phyloP scores from a whole-genome alignment of 371 early-diverging fungal species.

The Phascolomyces articulosus region DNA sequence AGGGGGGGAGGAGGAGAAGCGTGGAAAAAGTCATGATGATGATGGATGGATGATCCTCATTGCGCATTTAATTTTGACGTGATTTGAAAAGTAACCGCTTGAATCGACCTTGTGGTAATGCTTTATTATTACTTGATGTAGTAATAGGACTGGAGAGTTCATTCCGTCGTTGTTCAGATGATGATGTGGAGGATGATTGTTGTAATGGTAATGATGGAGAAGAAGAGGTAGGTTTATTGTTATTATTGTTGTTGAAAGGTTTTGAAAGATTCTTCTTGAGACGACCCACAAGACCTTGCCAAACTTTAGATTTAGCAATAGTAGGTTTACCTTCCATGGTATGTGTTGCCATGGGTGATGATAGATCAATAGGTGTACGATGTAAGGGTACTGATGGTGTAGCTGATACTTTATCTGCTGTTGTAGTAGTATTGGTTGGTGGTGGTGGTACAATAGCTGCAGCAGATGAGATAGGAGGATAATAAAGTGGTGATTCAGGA shows the following conservation, averaged over 20 bases:
- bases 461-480: background rate
- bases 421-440: no score
- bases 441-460: no score
- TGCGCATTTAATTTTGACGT: background rate
- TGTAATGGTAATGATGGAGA: background rate
- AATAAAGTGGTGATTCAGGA: background rate
- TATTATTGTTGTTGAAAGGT: background rate
- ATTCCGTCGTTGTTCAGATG: no score
- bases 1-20: no score
- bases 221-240: no score
- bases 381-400: background rate
- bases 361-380: no score
- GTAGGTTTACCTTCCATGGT: conserved; percentile 2
- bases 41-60: no score
- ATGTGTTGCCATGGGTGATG: background rate
- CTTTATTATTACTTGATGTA: background rate
- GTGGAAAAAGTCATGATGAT: no score
- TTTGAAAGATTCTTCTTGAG: conserved; percentile 5
- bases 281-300: conserved; percentile 8
- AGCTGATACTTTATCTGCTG: background rate
- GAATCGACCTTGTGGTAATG: background rate
- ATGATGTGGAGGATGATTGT: background rate
- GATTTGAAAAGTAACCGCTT: background rate
- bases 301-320: conserved; percentile 5
- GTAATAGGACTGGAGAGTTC: no score